Evolutionary conservation across 345 rosid species (phyloP).

Genomic region (Hirschfeldia incana): DNA sequence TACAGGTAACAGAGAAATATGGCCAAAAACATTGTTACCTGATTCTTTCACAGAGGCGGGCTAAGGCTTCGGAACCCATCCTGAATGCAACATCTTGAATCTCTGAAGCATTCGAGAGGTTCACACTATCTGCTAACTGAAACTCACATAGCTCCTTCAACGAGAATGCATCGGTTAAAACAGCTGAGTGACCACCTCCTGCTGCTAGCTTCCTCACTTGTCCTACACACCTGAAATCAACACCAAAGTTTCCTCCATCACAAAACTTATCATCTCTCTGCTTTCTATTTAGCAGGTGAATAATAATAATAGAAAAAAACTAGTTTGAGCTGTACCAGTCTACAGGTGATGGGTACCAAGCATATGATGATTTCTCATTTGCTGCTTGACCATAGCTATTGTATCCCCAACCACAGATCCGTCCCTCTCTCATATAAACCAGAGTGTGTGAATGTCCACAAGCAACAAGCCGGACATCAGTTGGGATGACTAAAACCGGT

Average conservation of each 20-base stretch:
- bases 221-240: conserved; percentile 77
- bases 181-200: conserved; percentile 98
- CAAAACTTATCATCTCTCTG: background rate
- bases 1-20: background rate
- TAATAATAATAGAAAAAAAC: conserved; percentile 6
- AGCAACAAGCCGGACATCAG: conserved; percentile 74
- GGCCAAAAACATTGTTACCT: conserved; percentile 46
- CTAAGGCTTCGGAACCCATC: conserved; percentile 87
- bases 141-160: conserved; percentile 93
- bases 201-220: conserved; percentile 92
- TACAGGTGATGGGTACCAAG: conserved; percentile 97
- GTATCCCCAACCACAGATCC: conserved; percentile 96
- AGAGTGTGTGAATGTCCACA: conserved; percentile 97
- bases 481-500: conserved; percentile 71
- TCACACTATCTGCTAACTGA: conserved; percentile 75
- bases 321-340: conserved; percentile 66
- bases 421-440: conserved; percentile 67
- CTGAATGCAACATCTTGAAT: conserved; percentile 84
- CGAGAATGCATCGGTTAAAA: conserved; percentile 91
- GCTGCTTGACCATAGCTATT: conserved; percentile 97
- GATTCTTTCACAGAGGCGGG: conserved; percentile 86
- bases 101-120: conserved; percentile 64
- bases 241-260: conserved; percentile 12
- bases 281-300: background rate
- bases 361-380: conserved; percentile 78